These are phyloP conservation scores for Cercospora canescens DNA, from an alignment of 2,329 filamentous ascomycete genomes.

Conservation along the genomic window DNA sequence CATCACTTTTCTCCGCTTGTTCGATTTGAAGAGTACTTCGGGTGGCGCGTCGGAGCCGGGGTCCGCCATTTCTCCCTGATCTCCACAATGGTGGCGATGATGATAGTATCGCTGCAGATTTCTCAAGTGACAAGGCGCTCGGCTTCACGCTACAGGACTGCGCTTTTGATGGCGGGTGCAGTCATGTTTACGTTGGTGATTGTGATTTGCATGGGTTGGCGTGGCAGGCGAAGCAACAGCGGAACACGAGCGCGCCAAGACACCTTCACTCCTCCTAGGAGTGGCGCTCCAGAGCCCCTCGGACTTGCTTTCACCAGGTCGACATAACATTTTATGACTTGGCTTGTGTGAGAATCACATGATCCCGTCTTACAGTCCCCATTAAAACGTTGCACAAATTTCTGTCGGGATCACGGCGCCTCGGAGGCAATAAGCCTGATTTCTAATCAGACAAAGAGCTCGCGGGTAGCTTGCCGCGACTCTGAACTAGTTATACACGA, in stretches of 20 bases:
- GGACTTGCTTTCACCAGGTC: background rate
- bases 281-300: background rate
- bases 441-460: slow-evolving; percentile 15
- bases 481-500: background rate
- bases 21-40: slow-evolving; percentile 46
- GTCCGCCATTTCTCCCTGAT: background rate
- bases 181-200: background rate
- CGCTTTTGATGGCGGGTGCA: background rate
- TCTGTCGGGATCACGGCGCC: background rate
- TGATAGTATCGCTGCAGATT: background rate
- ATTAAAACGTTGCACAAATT: slow-evolving; percentile 2
- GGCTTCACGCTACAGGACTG: background rate
- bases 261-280: background rate
- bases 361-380: background rate
- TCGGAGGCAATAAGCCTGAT: slow-evolving; percentile 5
- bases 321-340: background rate
- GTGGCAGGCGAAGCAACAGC: background rate
- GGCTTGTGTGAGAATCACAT: background rate
- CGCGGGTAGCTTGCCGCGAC: slow-evolving; percentile 2
- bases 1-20: slow-evolving; percentile 53
- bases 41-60: background rate
- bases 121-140: background rate
- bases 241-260: background rate
- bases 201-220: background rate
- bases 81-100: background rate